These are phyloP conservation scores for Grosmannia huntii DNA, from an alignment of 2,329 filamentous ascomycete species.

Conservation along the genomic window DNA sequence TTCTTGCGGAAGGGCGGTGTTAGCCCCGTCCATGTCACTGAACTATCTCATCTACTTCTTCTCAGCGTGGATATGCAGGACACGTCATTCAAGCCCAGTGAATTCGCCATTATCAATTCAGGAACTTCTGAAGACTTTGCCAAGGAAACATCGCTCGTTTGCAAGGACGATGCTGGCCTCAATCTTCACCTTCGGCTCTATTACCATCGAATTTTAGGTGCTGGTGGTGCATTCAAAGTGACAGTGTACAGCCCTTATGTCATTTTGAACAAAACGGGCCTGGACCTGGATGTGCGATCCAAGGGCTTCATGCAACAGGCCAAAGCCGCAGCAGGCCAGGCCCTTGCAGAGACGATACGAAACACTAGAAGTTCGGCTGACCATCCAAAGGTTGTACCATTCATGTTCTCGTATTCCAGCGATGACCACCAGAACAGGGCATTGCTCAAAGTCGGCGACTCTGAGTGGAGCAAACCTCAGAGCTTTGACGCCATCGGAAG, in stretches of 20 bases:
- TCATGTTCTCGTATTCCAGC: slow-evolving; percentile 89
- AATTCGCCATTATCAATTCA: slow-evolving; percentile 94
- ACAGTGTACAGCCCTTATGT: slow-evolving; percentile 93
- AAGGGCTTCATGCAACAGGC: slow-evolving; percentile 81
- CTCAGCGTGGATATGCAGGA: slow-evolving; percentile 96
- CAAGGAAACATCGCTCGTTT: slow-evolving; percentile 63
- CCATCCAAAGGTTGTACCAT: slow-evolving; percentile 65
- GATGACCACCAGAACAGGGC: slow-evolving; percentile 89
- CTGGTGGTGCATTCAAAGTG: slow-evolving; percentile 90
- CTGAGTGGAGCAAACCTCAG: slow-evolving; percentile 92
- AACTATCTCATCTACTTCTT: slow-evolving; percentile 83
- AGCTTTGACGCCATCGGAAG: slow-evolving; percentile 97
- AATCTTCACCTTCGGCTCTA: slow-evolving; percentile 74
- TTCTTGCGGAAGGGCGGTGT: slow-evolving; percentile 93
- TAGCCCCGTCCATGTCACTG: slow-evolving; percentile 93
- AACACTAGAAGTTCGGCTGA: slow-evolving; percentile 21
- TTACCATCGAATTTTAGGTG: slow-evolving; percentile 81
- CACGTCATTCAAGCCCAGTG: slow-evolving; percentile 84
- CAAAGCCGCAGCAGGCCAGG: slow-evolving; percentile 71
- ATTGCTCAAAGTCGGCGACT: slow-evolving; percentile 75
- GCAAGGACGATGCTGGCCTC: slow-evolving; percentile 76
- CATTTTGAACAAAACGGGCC: slow-evolving; percentile 85
- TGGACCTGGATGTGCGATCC: slow-evolving; percentile 76
- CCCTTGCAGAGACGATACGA: slow-evolving; percentile 29
- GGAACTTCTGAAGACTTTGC: slow-evolving; percentile 78